These are phyloP conservation scores for Exophiala calicioides DNA, from an alignment of 2,329 filamentous ascomycete genomes.

Conservation along the genomic window DNA sequence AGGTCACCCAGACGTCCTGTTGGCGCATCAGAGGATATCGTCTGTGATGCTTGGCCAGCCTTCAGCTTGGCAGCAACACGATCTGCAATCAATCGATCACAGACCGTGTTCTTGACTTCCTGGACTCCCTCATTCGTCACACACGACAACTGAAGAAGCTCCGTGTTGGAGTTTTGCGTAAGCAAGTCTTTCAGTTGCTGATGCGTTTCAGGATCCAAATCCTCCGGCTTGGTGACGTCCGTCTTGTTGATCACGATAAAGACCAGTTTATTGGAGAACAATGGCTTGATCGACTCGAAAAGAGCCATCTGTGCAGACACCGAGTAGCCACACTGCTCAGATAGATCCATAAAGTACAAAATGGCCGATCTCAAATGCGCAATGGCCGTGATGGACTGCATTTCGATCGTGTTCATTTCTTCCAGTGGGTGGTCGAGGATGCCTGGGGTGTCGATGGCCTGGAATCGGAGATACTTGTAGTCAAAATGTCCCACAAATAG, in stretches of 20 bases:
- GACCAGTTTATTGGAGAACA: constrained; percentile 96
- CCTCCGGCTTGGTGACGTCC: constrained; percentile 83
- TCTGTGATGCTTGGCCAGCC: constrained; percentile 81
- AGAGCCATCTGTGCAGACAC: constrained; percentile 90
- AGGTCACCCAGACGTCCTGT: constrained; percentile 85
- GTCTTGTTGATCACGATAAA: constrained; percentile 99
- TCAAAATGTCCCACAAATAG: constrained; percentile 98
- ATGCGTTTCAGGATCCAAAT: constrained; percentile 77
- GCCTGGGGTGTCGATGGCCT: constrained; percentile 97
- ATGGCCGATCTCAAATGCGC: constrained; percentile 94
- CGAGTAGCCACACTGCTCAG: constrained; percentile 94
- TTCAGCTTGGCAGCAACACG: constrained; percentile 95
- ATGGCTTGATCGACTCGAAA: constrained; percentile 93
- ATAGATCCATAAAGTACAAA: constrained; percentile 97
- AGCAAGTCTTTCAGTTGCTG: constrained; percentile 75
- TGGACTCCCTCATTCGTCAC: constrained; percentile 93
- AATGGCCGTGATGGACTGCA: constrained; percentile 98
- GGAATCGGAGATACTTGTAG: constrained; percentile 88
- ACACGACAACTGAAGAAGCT: constrained; percentile 90
- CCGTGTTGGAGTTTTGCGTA: constrained; percentile 78
- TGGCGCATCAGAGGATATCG: constrained; percentile 71
- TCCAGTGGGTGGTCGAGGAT: constrained; percentile 96
- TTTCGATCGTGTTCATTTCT: constrained; percentile 99
- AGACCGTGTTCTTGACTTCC: constrained; percentile 90
- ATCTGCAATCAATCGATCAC: constrained; percentile 88